phyloP scores from a whole-genome alignment of 768 basidiomycete species.

The Cystoderma amianthinum region DNA sequence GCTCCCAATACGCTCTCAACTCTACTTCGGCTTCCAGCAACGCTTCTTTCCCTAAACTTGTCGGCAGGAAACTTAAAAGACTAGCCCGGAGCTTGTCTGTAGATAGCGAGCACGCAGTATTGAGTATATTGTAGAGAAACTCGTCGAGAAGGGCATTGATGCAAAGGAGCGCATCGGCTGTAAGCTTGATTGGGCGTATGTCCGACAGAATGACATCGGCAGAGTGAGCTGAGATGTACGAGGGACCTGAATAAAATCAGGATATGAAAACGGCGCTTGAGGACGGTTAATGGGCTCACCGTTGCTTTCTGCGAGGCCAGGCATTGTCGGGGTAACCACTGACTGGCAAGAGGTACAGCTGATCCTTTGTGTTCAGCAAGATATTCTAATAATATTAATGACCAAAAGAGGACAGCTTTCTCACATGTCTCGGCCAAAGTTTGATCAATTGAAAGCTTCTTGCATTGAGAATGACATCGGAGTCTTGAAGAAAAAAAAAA shows the following conservation, averaged over 20 bases:
- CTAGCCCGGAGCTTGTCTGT: slow-evolving; percentile 71
- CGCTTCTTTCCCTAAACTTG: slow-evolving; percentile 84
- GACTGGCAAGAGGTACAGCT: no score
- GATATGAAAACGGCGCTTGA: slow-evolving; percentile 2
- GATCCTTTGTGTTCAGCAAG: no score
- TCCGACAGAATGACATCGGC: slow-evolving; percentile 92
- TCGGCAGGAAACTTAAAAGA: slow-evolving; percentile 67
- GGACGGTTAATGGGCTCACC: no score
- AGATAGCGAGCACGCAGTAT: slow-evolving; percentile 56
- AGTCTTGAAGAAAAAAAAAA: no score
- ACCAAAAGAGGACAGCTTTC: no score
- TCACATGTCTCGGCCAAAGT: no score
- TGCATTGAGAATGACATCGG: no score
- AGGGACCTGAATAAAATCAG: slow-evolving; percentile 38
- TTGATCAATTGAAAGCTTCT: no score
- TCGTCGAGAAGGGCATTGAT: slow-evolving; percentile 85
- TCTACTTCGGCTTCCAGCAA: slow-evolving; percentile 91
- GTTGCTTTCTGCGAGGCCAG: slow-evolving; percentile 29
- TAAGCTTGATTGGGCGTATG: slow-evolving; percentile 84
- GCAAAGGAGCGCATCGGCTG: slow-evolving; percentile 65
- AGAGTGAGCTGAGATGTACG: slow-evolving; percentile 76
- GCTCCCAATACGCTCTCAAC: slow-evolving; percentile 83
- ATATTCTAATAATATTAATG: no score
- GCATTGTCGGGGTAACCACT: slow-evolving; percentile 41
- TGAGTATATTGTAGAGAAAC: slow-evolving; percentile 68